Conservation (phyloP, 2,329 filamentous ascomycete genomes). For the Geosmithia putterillii region DNA sequence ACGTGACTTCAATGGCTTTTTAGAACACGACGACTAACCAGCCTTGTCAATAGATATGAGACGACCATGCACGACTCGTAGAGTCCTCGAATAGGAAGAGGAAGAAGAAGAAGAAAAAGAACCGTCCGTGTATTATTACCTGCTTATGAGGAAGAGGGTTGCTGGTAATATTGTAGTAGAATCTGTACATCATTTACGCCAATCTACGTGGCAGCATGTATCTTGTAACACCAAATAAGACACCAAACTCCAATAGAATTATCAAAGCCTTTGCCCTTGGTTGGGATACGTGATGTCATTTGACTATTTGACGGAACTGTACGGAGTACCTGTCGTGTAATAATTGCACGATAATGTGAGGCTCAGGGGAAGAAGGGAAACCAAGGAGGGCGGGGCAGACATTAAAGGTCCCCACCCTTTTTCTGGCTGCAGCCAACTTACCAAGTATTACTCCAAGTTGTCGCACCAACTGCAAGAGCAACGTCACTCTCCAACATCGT, state of each 20-base stretch:
- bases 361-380: too few species aligned
- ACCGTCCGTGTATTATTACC: background rate
- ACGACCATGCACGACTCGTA: constrained; percentile 40
- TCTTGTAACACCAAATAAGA: background rate
- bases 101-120: background rate
- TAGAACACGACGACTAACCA: constrained; percentile 19
- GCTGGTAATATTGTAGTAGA: background rate
- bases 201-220: background rate
- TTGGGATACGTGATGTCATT: too few species aligned
- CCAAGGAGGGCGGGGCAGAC: background rate
- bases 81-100: background rate
- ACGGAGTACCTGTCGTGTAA: too few species aligned
- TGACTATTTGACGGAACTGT: too few species aligned
- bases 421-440: background rate
- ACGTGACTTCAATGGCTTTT: background rate
- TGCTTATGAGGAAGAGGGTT: background rate
- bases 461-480: background rate
- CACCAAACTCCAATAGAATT: background rate
- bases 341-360: background rate
- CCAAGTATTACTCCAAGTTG: background rate
- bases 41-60: constrained; percentile 39
- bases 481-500: background rate
- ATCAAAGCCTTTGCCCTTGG: too few species aligned
- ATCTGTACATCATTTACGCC: background rate
- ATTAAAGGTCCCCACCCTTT: background rate